phyloP scores from a whole-genome alignment of 768 basidiomycete genomes.

The Boletellus sp. region DNA sequence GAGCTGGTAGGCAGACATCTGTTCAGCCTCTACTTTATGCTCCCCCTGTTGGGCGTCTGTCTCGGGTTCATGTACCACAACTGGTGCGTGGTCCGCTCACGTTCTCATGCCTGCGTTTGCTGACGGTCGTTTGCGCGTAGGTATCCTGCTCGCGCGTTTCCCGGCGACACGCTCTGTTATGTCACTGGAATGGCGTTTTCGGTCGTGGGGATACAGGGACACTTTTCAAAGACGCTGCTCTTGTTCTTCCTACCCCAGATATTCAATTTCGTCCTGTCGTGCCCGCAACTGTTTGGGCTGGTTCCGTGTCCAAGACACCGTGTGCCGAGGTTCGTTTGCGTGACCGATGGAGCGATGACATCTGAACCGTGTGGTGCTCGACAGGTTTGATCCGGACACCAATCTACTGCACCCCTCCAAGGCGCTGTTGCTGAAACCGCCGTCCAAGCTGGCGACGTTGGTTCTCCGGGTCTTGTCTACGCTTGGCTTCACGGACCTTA shows the following conservation, averaged over 20 bases:
- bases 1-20: conserved; percentile 90
- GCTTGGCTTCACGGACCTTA: conserved; percentile 66
- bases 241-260: conserved; percentile 98
- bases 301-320: conserved; percentile 94
- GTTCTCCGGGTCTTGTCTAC: conserved; percentile 57
- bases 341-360: not conserved
- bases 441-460: conserved; percentile 50
- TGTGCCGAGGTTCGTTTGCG: conserved; percentile 67
- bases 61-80: conserved; percentile 92
- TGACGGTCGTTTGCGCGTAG: conserved; percentile 38
- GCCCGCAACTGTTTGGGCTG: conserved; percentile 91
- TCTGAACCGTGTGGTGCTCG: not conserved
- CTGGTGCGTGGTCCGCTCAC: conserved; percentile 55
- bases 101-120: not conserved
- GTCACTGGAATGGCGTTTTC: conserved; percentile 98
- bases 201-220: conserved; percentile 94
- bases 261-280: conserved; percentile 94
- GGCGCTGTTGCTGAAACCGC: conserved; percentile 54
- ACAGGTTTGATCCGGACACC: conserved; percentile 70
- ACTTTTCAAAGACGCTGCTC: conserved; percentile 94
- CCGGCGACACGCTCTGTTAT: conserved; percentile 97
- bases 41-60: conserved; percentile 89
- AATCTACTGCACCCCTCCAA: conserved; percentile 78
- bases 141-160: conserved; percentile 94
- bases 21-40: conserved; percentile 97